phyloP scores from a whole-genome alignment of 2,329 filamentous ascomycete species.

The Monosporascus sp. region DNA sequence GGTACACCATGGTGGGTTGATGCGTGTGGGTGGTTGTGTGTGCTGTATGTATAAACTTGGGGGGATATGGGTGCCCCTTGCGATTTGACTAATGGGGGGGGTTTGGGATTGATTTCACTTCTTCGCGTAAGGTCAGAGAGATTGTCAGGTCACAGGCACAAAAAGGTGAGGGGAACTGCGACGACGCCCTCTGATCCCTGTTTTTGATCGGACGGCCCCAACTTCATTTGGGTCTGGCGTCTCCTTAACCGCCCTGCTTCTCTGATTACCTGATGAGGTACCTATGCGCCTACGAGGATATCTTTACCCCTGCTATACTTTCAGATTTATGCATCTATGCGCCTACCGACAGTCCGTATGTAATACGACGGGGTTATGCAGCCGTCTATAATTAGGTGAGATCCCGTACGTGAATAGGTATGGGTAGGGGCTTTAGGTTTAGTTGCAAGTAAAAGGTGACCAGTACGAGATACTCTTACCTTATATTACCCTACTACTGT shows the following conservation, averaged over 20 bases:
- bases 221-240: no score
- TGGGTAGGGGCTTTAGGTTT: no score
- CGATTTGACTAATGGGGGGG: background rate
- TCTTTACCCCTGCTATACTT: no score
- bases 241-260: background rate
- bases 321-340: no score
- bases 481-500: no score
- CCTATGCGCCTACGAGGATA: no score
- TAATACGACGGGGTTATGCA: no score
- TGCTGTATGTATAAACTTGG: background rate
- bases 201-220: background rate
- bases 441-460: no score
- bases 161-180: background rate
- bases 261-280: background rate
- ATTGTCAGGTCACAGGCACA: background rate
- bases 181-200: background rate
- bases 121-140: background rate
- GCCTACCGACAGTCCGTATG: no score
- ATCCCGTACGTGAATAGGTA: no score
- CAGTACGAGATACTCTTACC: no score
- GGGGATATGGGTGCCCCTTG: background rate
- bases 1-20: background rate
- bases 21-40: background rate
- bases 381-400: no score
- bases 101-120: background rate